phyloP scores from a whole-genome alignment of 73 alveolate genomes.

The Tetrahymena thermophila region DNA sequence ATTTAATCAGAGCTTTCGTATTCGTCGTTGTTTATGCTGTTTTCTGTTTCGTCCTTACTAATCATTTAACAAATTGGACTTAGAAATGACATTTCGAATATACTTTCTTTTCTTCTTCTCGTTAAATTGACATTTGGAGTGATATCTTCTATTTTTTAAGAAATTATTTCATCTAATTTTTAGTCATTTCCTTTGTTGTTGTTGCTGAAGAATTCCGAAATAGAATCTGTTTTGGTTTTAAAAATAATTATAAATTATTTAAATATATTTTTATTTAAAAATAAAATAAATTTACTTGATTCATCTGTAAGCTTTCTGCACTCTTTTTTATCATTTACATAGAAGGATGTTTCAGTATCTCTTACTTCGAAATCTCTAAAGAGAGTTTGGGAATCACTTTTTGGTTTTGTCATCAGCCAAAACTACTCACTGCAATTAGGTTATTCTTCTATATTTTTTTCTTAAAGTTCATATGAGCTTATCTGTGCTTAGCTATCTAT shows the following conservation, averaged over 20 bases:
- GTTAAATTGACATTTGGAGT: background rate
- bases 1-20: background rate
- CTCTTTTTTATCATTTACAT: background rate
- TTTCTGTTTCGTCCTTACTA: background rate
- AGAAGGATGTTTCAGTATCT: background rate
- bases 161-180: background rate
- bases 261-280: background rate
- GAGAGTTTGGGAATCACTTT: background rate
- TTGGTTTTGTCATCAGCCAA: background rate
- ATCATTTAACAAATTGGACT: background rate
- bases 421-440: background rate
- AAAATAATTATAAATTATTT: background rate
- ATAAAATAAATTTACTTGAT: background rate
- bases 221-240: background rate
- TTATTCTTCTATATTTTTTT: background rate
- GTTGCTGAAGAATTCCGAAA: background rate
- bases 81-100: background rate
- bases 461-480: background rate
- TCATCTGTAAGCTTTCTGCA: background rate
- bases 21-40: background rate
- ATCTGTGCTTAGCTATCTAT: background rate
- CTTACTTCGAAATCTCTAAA: background rate
- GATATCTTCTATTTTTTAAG: background rate
- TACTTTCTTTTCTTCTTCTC: background rate
- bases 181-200: background rate